Evolutionary conservation across 2,329 filamentous ascomycete genomes (phyloP), one percentile per base, ranked within the genome.

Genomic region (Alternaria brassicicola): DNA sequence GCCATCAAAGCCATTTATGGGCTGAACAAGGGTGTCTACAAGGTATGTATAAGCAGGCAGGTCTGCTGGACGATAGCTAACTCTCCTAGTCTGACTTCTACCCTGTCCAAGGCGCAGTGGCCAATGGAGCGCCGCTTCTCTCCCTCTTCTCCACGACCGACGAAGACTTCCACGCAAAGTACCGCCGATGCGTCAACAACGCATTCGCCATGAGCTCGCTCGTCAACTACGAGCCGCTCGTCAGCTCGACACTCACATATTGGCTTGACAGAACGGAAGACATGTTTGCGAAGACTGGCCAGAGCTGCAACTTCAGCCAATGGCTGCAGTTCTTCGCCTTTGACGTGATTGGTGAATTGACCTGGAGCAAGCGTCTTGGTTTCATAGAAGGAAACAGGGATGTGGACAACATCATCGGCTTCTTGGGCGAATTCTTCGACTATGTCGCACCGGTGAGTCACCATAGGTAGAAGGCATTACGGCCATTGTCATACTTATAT

Each of bases 291-390:
- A 72, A 72, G 4, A 78, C 78, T 0, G 76, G 78, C 12, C 61
- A 65, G 26, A 77, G 77, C 23, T 90, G 88, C 68, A 85, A 91
- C 69, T 89, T 92, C 55, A 86, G 86, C 1, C 80, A 82, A 56
- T 93, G 90, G 90, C 78, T 93, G 56, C 90, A 93, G 69, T 93
- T 88, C 72, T 93, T 91, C 66, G 91, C 91, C 0, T 93, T 93
- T 68, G 91, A 93, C 70, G 90, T 93, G 13, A 92, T 92, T 61
- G 89, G 89, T 6, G 88, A 91, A 61, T 85, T 93, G 68, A 92
- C 89, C 0, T 93, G 91, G 78, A 88, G 86, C 73, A 91, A 91
- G 73, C 83, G 89, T 0, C 84, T 92, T 57, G 91, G 91, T 0
- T 93, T 93, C 64, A 78, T 93, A 2, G 89, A 93, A 74, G 84